Evolutionary conservation across 495 filamentous ascomycete species (phyloP).

Genomic region (Penicillium tannophilum): DNA sequence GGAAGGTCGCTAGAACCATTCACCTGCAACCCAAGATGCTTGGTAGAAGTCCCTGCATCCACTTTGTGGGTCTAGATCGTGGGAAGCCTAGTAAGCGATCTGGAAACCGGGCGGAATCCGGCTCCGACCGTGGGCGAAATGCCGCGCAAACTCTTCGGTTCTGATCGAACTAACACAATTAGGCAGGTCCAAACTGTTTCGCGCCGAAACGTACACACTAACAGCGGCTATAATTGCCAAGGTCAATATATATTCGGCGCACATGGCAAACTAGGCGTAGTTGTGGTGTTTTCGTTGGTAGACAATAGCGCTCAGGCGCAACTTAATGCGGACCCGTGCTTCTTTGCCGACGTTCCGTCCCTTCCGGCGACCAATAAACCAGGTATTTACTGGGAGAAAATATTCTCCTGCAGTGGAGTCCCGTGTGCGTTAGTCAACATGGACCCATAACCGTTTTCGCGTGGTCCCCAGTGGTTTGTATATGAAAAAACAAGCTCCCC

Average conservation of each 20-base stretch:
- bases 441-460: not conserved
- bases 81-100: not conserved
- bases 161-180: conserved; percentile 1
- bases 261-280: not conserved
- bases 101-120: not conserved
- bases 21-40: not conserved
- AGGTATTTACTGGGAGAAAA: not conserved
- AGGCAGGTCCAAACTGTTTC: not conserved
- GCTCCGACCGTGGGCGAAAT: not conserved
- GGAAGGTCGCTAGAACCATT: not conserved
- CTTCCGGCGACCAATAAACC: not conserved
- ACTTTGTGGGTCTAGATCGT: conserved; percentile 1
- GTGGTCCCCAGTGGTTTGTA: not conserved
- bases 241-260: not conserved
- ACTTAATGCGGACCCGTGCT: not conserved
- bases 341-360: not conserved
- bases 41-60: not conserved
- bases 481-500: conserved; percentile 15
- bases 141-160: not conserved
- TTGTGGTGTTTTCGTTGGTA: conserved; percentile 1
- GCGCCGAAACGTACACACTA: not conserved
- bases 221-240: not conserved
- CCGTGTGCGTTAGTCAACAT: not conserved
- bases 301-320: conserved; percentile 4
- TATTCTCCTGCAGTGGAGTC: too few relatives aligned